Evolutionary conservation across 2,329 filamentous ascomycete genomes (phyloP).

Genomic region (Pseudonectria buxi): DNA sequence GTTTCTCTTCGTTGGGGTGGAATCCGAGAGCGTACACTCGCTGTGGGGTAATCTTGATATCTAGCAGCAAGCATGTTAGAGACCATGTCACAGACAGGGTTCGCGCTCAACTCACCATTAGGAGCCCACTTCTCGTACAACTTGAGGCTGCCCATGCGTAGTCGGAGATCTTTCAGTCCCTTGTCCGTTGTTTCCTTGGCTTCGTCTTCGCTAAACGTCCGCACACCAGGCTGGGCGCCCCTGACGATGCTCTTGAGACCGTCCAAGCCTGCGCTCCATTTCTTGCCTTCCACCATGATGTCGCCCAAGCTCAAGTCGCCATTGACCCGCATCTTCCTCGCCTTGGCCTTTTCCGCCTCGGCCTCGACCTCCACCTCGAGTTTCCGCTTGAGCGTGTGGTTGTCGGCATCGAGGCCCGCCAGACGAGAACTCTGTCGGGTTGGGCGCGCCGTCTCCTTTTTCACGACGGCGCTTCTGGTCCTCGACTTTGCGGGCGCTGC

Average conservation of each 20-base stretch:
- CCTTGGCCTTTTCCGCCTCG: conserved; percentile 35
- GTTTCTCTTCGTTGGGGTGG: conserved; percentile 79
- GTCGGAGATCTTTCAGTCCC: conserved; percentile 63
- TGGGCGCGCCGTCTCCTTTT: conserved; percentile 40
- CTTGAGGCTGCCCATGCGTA: conserved; percentile 69
- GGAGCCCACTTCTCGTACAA: conserved; percentile 82
- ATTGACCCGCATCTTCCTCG: conserved; percentile 50
- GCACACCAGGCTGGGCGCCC: conserved; percentile 70
- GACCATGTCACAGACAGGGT: not conserved
- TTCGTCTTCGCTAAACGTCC: conserved; percentile 83
- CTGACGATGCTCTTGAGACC: conserved; percentile 53
- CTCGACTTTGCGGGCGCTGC: conserved; percentile 29
- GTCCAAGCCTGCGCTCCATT: conserved; percentile 62
- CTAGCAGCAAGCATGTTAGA: conserved; percentile 32
- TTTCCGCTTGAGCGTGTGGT: conserved; percentile 42
- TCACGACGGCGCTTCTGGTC: conserved; percentile 34
- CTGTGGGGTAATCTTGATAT: conserved; percentile 87
- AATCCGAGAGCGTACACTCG: conserved; percentile 81
- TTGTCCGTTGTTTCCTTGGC: conserved; percentile 72
- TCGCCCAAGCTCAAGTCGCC: conserved; percentile 65
- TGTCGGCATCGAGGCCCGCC: conserved; percentile 46
- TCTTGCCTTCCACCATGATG: conserved; percentile 72
- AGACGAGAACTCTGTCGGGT: conserved; percentile 54
- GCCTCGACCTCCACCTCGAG: conserved; percentile 42
- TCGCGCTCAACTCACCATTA: conserved; percentile 50